Percentiles rank a stretch among this genome's conserved stretches.
Evolutionary conservation across 2,329 filamentous ascomycete species (phyloP).

Genomic region (Arthroderma uncinatum): DNA sequence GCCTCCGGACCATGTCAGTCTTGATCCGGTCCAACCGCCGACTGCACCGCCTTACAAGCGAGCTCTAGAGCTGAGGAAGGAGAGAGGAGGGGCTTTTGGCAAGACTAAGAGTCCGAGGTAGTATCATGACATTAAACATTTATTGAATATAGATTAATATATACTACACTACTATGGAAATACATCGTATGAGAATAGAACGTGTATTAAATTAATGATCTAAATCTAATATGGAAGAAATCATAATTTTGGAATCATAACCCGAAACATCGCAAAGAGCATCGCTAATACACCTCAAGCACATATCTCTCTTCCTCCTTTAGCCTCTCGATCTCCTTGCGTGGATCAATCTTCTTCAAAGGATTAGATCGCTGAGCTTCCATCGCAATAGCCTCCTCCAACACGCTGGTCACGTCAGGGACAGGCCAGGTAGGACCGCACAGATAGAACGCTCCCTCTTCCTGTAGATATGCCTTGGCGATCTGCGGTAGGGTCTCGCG

Average conservation of each 20-base stretch:
- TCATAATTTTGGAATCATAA: not conserved
- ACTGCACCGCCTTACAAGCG: conserved; percentile 92
- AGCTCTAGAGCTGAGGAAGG: conserved; percentile 71
- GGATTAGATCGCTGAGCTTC: conserved; percentile 56
- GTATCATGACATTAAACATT: no score
- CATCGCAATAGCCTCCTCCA: conserved; percentile 78
- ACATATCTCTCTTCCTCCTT: conserved; percentile 95
- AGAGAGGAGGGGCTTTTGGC: conserved; percentile 64
- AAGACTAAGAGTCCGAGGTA: conserved; percentile 46
- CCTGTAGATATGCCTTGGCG: conserved; percentile 69
- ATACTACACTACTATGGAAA: no score
- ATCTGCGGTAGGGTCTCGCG: conserved; percentile 74
- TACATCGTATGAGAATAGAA: no score
- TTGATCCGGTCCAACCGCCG: conserved; percentile 88
- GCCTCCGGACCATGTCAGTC: conserved; percentile 70
- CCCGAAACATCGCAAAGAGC: not conserved
- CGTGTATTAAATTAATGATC: no score
- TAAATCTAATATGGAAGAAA: no score
- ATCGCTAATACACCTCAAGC: conserved; percentile 65
- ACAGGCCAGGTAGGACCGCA: conserved; percentile 98
- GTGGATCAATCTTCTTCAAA: conserved; percentile 66
- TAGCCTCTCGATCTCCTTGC: conserved; percentile 89
- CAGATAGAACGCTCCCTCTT: conserved; percentile 90
- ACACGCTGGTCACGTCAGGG: conserved; percentile 84
- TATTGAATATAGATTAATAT: no score